Conservation (phyloP, 352 stramenopile species). For the Aphanomyces cochlioides region DNA sequence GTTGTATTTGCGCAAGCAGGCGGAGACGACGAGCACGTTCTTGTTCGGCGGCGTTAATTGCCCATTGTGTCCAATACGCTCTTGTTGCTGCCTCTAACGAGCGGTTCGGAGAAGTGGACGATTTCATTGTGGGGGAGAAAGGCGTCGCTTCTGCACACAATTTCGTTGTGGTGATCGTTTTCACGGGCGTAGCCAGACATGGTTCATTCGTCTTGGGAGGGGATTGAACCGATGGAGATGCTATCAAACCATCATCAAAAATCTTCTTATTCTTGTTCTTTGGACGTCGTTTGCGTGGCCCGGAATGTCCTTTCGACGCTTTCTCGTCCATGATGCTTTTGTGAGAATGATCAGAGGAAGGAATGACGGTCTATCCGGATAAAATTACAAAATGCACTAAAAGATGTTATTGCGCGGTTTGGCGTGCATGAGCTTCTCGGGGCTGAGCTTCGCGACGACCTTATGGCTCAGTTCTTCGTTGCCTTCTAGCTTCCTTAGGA, state of each 20-base stretch:
- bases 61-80: slow-evolving; percentile 76
- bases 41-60: slow-evolving; percentile 76
- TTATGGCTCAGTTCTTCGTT: slow-evolving; percentile 50
- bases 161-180: not conserved
- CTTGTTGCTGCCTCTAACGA: slow-evolving; percentile 33
- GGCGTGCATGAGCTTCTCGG: slow-evolving; percentile 35
- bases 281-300: slow-evolving; percentile 34
- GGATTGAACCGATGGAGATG: not conserved
- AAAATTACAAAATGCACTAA: slow-evolving; percentile 19
- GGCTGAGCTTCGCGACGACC: slow-evolving; percentile 61
- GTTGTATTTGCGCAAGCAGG: slow-evolving; percentile 62
- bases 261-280: slow-evolving; percentile 44
- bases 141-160: slow-evolving; percentile 40
- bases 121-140: slow-evolving; percentile 36
- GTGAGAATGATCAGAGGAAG: no score
- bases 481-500: slow-evolving; percentile 59
- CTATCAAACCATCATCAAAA: not conserved
- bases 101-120: slow-evolving; percentile 8
- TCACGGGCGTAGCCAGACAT: not conserved
- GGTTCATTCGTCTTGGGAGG: not conserved
- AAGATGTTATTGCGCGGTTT: slow-evolving; percentile 30
- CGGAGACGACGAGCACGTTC: slow-evolving; percentile 63
- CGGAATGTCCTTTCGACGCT: slow-evolving; percentile 29
- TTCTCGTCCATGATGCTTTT: no score
- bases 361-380: not conserved